Evolutionary conservation across 441 rosid genomes (phyloP), one percentile per base, ranked within the genome.

Genomic region (Croton laevigatus): DNA sequence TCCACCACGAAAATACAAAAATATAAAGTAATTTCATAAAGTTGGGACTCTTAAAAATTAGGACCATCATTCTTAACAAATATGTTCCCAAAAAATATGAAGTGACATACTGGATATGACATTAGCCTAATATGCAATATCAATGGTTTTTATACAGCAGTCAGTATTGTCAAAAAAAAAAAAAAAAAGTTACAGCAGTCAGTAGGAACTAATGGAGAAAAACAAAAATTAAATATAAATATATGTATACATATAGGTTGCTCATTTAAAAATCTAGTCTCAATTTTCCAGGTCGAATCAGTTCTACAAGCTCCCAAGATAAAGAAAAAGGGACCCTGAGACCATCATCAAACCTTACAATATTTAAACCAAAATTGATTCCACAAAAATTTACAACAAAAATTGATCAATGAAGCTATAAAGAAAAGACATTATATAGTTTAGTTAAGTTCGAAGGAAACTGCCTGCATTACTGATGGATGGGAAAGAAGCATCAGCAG

Each of bases 361-460:
- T 59, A 34, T 59, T 27, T 27, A 14, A 27, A 8, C 32, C 2
- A 36, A 17, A 58, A 17, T 42, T 11, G 40, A 16, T 45, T 11
- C 19, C 12, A 36, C 27, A 36, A 55, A 55, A 14, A 27, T 49
- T 55, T 64, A 51, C 73, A 74, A 68, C 68, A 78, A 71, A 71
- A 27, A 66, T 62, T 46, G 37, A 69, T 40, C 14, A 44, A 68
- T 58, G 65, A 73, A 70, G 58, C 75, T 16, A 60, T 69, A 4
- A 66, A 66, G 42, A 23, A 60, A 60, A 3, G 23, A 45, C 60
- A 42, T 23, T 38, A 61, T 6, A 54, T 27, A 27, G 19, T 36
- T 6, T 27, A 27, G 19, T 36, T 6, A 54, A 44, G 22, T 55
- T 55, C 59, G 16, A 23, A 55, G 16, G 11, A 27, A 12, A 27